Evolutionary conservation across 352 stramenopile genomes (phyloP).

Genomic region (Phytophthora sojae): DNA sequence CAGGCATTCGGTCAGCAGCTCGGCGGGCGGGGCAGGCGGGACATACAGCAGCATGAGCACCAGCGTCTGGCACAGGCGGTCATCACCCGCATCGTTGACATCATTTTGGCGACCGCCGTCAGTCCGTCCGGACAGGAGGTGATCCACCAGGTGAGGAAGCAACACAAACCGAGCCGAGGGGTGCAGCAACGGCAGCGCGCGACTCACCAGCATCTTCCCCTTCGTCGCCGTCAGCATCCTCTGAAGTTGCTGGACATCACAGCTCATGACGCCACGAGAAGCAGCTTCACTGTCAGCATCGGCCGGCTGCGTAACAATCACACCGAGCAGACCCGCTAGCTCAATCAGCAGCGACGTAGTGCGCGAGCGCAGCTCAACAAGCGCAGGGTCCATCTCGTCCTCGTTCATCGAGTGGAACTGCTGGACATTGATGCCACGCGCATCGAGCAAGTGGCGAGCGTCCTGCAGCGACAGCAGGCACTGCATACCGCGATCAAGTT

Average conservation of each 20-base stretch:
- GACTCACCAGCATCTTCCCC: slow-evolving; percentile 80
- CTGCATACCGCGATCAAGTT: slow-evolving; percentile 79
- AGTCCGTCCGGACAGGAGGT: slow-evolving; percentile 57
- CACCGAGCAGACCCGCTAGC: slow-evolving; percentile 68
- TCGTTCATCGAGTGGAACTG: slow-evolving; percentile 86
- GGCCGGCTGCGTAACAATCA: slow-evolving; percentile 38
- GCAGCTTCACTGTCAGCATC: slow-evolving; percentile 19
- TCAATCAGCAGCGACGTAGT: slow-evolving; percentile 80
- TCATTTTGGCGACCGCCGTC: slow-evolving; percentile 42
- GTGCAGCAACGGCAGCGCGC: slow-evolving; percentile 78
- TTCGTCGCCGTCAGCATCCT: slow-evolving; percentile 68
- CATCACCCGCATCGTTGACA: slow-evolving; percentile 52
- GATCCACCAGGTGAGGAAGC: slow-evolving; percentile 71
- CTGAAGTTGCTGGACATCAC: slow-evolving; percentile 61
- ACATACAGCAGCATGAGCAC: slow-evolving; percentile 86
- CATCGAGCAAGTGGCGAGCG: slow-evolving; percentile 82
- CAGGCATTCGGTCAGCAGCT: slow-evolving; percentile 75
- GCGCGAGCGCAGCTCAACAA: slow-evolving; percentile 68
- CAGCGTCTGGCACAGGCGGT: slow-evolving; percentile 79
- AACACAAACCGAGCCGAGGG: slow-evolving; percentile 83
- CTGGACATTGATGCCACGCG: slow-evolving; percentile 85
- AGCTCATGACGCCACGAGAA: slow-evolving; percentile 45
- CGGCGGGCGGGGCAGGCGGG: slow-evolving; percentile 66
- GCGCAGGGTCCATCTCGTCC: slow-evolving; percentile 72
- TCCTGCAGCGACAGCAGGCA: slow-evolving; percentile 85